Percentiles rank a stretch among this genome's conserved stretches.
Evolutionary conservation across 1,284 basidiomycete genomes (phyloP).

Genomic region (Ceratobasidium sp.): DNA sequence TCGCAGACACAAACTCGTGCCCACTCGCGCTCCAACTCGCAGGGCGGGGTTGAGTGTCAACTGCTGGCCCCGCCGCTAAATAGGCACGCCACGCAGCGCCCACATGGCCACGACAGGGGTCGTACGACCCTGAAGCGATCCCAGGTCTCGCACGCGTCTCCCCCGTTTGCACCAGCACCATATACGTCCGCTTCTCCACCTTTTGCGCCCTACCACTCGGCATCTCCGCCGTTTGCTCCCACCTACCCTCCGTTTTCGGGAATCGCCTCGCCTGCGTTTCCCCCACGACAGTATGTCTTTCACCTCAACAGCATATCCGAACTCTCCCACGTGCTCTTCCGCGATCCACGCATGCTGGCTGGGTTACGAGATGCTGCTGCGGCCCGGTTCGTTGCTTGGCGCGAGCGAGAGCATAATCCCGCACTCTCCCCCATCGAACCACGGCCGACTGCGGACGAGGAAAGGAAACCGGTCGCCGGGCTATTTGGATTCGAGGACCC

Average conservation of each 20-base stretch:
- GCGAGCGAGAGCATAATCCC: conserved; percentile 25
- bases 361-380: conserved; percentile 32
- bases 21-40: conserved; percentile 19
- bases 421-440: neutral
- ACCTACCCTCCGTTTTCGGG: conserved; percentile 9
- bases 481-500: conserved; percentile 37
- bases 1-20: conserved; percentile 27
- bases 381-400: conserved; percentile 36
- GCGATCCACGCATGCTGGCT: conserved; percentile 13
- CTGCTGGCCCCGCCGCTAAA: neutral
- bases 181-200: conserved; percentile 11
- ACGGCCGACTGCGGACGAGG: neutral
- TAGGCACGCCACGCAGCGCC: conserved; percentile 14
- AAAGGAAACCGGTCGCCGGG: neutral
- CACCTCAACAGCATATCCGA: conserved; percentile 30
- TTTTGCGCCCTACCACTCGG: conserved; percentile 6
- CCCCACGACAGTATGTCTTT: conserved; percentile 18
- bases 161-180: neutral
- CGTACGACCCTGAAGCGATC: conserved; percentile 2
- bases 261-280: conserved; percentile 16
- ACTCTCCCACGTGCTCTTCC: conserved; percentile 37
- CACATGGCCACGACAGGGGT: neutral
- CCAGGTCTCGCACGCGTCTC: conserved; percentile 5
- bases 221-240: conserved; percentile 17
- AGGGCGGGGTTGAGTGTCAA: conserved; percentile 9